Conservation (phyloP, 805 yeast genomes). For the Metschnikowia chrysomelidarum region DNA sequence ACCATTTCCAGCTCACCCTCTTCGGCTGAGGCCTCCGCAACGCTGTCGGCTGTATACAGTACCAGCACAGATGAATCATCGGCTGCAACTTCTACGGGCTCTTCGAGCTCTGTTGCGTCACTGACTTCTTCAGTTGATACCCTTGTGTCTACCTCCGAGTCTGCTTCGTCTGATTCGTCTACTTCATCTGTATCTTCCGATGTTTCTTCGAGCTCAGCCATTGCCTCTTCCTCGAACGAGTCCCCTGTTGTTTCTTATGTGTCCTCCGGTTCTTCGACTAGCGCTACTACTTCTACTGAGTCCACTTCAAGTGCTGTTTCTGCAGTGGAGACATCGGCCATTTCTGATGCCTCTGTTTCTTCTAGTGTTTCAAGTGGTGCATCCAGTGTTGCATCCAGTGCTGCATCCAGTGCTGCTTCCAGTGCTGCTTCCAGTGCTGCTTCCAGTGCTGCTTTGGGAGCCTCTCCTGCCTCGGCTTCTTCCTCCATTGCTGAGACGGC, state of each 20-base stretch:
- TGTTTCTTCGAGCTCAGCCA: slow-evolving; percentile 4
- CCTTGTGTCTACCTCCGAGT: slow-evolving; percentile 4
- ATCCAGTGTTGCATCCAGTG: neutral
- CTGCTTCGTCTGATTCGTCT: slow-evolving; percentile 4
- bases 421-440: slow-evolving; percentile 1
- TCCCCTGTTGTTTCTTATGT: slow-evolving; percentile 5
- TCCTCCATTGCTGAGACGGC: neutral
- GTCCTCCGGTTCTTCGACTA: slow-evolving; percentile 2
- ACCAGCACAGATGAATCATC: too few species aligned
- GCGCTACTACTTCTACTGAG: slow-evolving; percentile 8
- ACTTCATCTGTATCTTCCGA: slow-evolving; percentile 5
- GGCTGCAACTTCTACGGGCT: too few species aligned
- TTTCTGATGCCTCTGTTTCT: neutral
- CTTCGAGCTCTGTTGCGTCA: too few species aligned
- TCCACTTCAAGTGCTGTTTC: slow-evolving; percentile 4
- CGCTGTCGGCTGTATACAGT: too few species aligned
- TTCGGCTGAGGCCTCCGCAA: slow-evolving; percentile 2
- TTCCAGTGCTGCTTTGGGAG: neutral
- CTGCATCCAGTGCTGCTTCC: slow-evolving; percentile 1
- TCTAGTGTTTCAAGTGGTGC: neutral
- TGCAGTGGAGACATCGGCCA: neutral
- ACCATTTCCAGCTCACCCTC: slow-evolving; percentile 2
- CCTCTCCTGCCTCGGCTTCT: neutral
- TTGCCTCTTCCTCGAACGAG: slow-evolving; percentile 3
- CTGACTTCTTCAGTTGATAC: too few species aligned